Evolutionary conservation across 73 alveolate genomes (phyloP).

Genomic region (Paramecium sexaurelia): DNA sequence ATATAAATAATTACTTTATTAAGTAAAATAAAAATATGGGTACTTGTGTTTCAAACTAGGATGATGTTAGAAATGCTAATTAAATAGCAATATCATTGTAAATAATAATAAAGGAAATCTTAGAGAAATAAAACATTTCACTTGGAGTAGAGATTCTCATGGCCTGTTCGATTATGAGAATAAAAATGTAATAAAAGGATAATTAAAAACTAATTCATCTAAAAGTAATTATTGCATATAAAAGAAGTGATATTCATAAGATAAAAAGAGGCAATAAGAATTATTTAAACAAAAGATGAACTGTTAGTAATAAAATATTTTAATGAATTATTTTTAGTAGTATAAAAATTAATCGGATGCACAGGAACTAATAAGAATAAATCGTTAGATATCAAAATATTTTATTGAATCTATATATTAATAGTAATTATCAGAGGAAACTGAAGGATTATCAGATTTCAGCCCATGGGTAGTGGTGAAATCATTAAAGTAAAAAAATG

Average conservation of each 20-base stretch:
- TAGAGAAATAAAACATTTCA: constrained; percentile 62
- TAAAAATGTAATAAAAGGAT: constrained; percentile 69
- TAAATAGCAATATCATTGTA: constrained; percentile 8
- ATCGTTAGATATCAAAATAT: neutral
- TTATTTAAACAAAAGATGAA: constrained; percentile 41
- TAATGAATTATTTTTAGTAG: neutral
- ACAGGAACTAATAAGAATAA: neutral
- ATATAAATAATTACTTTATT: constrained; percentile 1
- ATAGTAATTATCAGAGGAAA: neutral
- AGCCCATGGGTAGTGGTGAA: constrained; percentile 69
- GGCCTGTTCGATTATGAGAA: constrained; percentile 87
- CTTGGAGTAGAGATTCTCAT: constrained; percentile 85
- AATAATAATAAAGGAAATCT: neutral
- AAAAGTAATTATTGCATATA: neutral
- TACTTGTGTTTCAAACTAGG: constrained; percentile 40
- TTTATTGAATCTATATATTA: neutral
- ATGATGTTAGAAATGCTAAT: constrained; percentile 40
- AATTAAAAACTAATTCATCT: constrained; percentile 59
- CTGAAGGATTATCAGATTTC: constrained; percentile 61
- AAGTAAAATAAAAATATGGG: constrained; percentile 48
- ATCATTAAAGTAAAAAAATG: constrained; percentile 21
- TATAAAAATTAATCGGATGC: neutral
- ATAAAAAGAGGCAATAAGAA: constrained; percentile 7
- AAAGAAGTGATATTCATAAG: neutral
- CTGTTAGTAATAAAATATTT: neutral